Evolutionary conservation across 352 stramenopile species (phyloP).

Genomic region (Globisporangium megalacanthum): DNA sequence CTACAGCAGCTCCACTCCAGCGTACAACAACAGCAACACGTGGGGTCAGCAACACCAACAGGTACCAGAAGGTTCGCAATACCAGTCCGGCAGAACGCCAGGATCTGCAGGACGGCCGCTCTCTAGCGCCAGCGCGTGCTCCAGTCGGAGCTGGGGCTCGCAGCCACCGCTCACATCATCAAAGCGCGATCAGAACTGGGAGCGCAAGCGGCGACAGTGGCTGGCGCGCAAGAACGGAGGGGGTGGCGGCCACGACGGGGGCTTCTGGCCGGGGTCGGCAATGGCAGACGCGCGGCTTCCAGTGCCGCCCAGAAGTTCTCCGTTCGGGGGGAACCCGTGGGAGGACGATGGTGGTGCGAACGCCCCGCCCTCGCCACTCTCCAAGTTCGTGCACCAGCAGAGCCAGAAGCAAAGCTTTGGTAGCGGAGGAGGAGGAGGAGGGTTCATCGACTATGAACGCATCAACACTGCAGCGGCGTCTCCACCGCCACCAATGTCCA

Average conservation of each 20-base stretch:
- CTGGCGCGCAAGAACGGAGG: conserved; percentile 47
- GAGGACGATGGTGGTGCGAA: conserved; percentile 9
- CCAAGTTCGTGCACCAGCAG: conserved; percentile 73
- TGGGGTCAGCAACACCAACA: conserved; percentile 6
- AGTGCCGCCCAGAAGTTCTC: background rate
- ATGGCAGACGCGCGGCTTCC: background rate
- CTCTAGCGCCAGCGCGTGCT: conserved; percentile 10
- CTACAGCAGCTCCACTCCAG: background rate
- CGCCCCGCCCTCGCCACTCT: conserved; percentile 50
- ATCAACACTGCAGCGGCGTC: conserved; percentile 15
- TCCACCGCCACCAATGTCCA: background rate
- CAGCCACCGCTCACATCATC: conserved; percentile 71
- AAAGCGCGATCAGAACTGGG: conserved; percentile 79
- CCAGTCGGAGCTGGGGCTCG: conserved; percentile 20
- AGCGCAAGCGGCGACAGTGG: conserved; percentile 69
- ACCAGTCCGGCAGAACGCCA: conserved; percentile 3
- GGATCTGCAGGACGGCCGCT: background rate
- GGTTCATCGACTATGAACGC: conserved; percentile 14
- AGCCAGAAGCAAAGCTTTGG: conserved; percentile 12
- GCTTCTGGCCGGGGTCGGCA: conserved; percentile 2
- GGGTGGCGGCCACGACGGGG: conserved; percentile 3
- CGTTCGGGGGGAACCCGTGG: conserved; percentile 7
- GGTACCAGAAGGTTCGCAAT: conserved; percentile 3
- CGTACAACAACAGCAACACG: background rate
- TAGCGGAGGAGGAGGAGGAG: background rate